Base-by-base conservation (phyloP, 768 basidiomycete species). In the Steccherinum ochraceum region DNA sequence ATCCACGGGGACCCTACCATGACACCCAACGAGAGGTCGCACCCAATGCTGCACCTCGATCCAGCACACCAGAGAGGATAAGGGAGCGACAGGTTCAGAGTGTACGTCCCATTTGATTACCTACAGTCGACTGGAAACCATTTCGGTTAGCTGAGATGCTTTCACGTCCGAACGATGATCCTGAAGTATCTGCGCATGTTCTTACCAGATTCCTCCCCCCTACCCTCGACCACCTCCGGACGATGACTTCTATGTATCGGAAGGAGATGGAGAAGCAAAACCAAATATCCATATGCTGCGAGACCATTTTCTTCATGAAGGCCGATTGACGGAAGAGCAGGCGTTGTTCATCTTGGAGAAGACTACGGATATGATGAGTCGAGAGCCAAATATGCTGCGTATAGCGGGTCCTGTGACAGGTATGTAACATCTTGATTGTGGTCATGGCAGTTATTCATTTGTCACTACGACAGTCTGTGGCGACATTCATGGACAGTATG, bases 401-500 rank as follows among this genome's bases (percentile, higher is more conserved):
- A 83, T 97, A 10, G 82, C 83, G 51, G 89, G 93, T 53, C 93
- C 93, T 18, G 87, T 96, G 26, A 96, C 92, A 39, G 89, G 92
- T 93, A 60, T 58, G 88, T 24, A n/a, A n/a, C n/a, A n/a, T n/a
- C n/a, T n/a, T n/a, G n/a, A n/a, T n/a, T n/a, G n/a, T n/a, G n/a
- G n/a, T n/a, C n/a, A n/a, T n/a, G n/a, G n/a, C n/a, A 39, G 24
- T 24, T 47, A 25, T 11, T 19, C 44, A 16, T 24, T 30, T 18
- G 3, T 30, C 35, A 23, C 18, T 24, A 42, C 49, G 27, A 2
- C 59, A 94, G 93, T 97, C 57, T 95, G 93, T 63, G 94, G 94
- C 19, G 94, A 97, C 72, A 93, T 97, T 43, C 94, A 97, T 61
- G 94, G 94, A 10, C 94, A 97, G 86, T 97, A 92, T 68, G 93